Evolutionary conservation across 495 filamentous ascomycete genomes (phyloP).

Genomic region (Neurospora intermedia): DNA sequence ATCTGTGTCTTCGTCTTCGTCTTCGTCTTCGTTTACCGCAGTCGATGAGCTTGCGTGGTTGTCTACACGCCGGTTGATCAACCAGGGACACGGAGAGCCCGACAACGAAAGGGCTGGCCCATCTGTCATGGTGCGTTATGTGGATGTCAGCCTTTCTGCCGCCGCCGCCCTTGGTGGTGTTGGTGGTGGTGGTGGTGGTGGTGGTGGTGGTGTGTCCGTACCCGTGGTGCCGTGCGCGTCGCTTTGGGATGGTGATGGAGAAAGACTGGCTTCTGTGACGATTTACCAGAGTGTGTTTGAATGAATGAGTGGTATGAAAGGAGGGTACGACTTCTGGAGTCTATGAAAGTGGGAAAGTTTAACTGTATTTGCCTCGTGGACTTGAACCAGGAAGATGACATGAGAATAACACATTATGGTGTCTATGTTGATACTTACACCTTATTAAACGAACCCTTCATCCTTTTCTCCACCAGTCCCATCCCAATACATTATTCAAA

Average conservation of each 20-base stretch:
- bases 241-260: neutral
- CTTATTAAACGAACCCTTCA: neutral
- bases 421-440: neutral
- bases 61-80: slow-evolving; percentile 1
- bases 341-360: no score
- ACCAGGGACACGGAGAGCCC: neutral
- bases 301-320: neutral
- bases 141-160: neutral
- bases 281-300: neutral
- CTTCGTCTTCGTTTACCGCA: neutral
- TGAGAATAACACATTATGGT: no score
- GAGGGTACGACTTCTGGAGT: no score
- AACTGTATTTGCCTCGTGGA: neutral
- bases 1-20: neutral
- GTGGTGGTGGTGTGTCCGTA: neutral
- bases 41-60: neutral
- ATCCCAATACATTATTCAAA: no score
- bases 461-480: no score
- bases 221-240: slow-evolving; percentile 17
- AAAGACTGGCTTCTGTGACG: neutral
- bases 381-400: no score
- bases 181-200: neutral
- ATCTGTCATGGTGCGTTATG: neutral
- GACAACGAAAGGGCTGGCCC: neutral
- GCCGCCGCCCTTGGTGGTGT: neutral